phyloP scores from a whole-genome alignment of 495 filamentous ascomycete genomes.

The Staphylotrichum tortipilum region DNA sequence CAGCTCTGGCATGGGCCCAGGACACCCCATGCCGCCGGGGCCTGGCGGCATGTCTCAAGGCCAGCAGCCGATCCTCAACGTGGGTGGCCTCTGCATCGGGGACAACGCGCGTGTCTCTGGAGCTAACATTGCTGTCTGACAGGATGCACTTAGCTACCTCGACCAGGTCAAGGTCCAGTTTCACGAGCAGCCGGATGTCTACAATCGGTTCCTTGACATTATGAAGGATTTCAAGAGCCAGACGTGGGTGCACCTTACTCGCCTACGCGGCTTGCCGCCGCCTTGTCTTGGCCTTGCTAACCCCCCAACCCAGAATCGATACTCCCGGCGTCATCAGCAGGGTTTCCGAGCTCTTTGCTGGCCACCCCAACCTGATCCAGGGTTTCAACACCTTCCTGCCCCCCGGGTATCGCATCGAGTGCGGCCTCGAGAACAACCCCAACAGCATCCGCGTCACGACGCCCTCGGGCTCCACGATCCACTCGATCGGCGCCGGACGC shows the following conservation, averaged over 20 bases:
- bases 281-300: slow-evolving; percentile 8
- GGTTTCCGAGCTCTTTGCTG: slow-evolving; percentile 92
- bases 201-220: slow-evolving; percentile 95
- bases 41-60: slow-evolving; percentile 56
- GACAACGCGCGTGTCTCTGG: neutral
- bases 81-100: slow-evolving; percentile 36
- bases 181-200: slow-evolving; percentile 92
- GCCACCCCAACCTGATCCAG: slow-evolving; percentile 92
- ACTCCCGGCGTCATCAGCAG: slow-evolving; percentile 96
- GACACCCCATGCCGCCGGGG: slow-evolving; percentile 24
- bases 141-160: slow-evolving; percentile 95
- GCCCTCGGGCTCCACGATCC: slow-evolving; percentile 65
- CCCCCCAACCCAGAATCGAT: slow-evolving; percentile 65
- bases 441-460: slow-evolving; percentile 96
- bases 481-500: slow-evolving; percentile 43
- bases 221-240: slow-evolving; percentile 99
- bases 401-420: slow-evolving; percentile 95
- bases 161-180: slow-evolving; percentile 99
- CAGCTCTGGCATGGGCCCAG: slow-evolving; percentile 22
- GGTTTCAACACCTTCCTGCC: slow-evolving; percentile 98
- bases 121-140: slow-evolving; percentile 9
- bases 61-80: slow-evolving; percentile 93
- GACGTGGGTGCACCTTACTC: slow-evolving; percentile 54
- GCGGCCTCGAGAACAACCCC: slow-evolving; percentile 80
- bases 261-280: neutral